phyloP scores from a whole-genome alignment of 495 filamentous ascomycete genomes.

The Hypomontagnella submonticulosa region DNA sequence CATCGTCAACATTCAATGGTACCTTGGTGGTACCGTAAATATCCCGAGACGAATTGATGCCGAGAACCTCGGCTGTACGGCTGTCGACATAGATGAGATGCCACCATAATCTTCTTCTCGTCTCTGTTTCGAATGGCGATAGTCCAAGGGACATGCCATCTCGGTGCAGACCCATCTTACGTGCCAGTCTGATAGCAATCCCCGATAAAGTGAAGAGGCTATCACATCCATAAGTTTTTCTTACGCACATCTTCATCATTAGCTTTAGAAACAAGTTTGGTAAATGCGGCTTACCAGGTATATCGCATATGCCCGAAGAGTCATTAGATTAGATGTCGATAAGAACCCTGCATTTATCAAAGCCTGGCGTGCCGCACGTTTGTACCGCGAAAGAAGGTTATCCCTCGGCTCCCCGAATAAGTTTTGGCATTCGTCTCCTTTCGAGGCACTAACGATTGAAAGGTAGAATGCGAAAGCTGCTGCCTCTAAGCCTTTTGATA shows the following conservation, averaged over 20 bases:
- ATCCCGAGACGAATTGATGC: constrained; percentile 69
- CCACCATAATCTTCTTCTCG: constrained; percentile 57
- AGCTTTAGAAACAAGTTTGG: not conserved
- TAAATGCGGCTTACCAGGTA: constrained; percentile 23
- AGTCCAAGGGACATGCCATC: constrained; percentile 57
- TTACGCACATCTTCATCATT: constrained; percentile 54
- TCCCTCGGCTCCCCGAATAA: constrained; percentile 57
- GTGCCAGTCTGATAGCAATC: constrained; percentile 60
- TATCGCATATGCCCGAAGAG: constrained; percentile 32
- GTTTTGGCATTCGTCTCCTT: constrained; percentile 51
- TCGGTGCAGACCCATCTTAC: constrained; percentile 61
- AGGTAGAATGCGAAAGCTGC: constrained; percentile 64
- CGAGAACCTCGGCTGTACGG: constrained; percentile 53
- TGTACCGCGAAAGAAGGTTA: constrained; percentile 55
- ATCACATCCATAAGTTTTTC: constrained; percentile 56
- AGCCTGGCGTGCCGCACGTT: constrained; percentile 56
- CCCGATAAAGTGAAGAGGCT: constrained; percentile 59
- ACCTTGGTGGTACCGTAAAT: constrained; percentile 19
- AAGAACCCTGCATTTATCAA: constrained; percentile 59
- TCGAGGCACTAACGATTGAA: constrained; percentile 54
- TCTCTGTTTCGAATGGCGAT: constrained; percentile 50
- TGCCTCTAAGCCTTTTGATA: constrained; percentile 56
- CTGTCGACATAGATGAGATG: constrained; percentile 46
- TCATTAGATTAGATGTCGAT: constrained; percentile 28
- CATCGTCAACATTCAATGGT: constrained; percentile 56